Evolutionary conservation across 176 grass and related monocot species (phyloP).

Genomic region (Oryza nivara): DNA sequence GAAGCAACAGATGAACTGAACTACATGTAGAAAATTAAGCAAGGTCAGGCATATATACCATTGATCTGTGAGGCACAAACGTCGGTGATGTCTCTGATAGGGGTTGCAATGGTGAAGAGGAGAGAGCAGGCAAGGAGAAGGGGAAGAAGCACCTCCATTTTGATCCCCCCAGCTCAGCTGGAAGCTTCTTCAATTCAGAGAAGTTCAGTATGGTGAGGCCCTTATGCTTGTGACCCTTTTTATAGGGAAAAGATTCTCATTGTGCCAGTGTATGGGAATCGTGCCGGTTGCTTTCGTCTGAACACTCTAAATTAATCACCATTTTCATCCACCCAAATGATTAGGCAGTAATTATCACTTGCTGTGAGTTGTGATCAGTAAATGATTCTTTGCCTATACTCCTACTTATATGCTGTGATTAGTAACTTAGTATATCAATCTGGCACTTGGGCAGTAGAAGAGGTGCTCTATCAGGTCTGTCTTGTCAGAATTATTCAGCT

Average conservation of each 20-base stretch:
- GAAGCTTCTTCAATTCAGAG: conserved; percentile 7
- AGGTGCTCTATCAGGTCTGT: background rate
- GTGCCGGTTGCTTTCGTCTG: conserved; percentile 17
- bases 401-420: too few relatives aligned
- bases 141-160: conserved; percentile 46
- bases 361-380: background rate
- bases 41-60: conserved; percentile 38
- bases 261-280: conserved; percentile 20
- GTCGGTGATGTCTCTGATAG: conserved; percentile 42
- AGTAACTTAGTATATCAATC: too few relatives aligned
- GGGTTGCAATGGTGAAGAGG: conserved; percentile 41
- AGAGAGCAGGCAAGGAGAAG: conserved; percentile 50
- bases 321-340: background rate
- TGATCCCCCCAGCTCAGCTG: background rate
- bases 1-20: background rate
- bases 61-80: conserved; percentile 50
- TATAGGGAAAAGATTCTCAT: conserved; percentile 18
- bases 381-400: background rate
- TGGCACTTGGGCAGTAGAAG: too few relatives aligned
- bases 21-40: background rate
- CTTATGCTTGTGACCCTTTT: conserved; percentile 34
- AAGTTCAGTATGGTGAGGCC: background rate
- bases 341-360: background rate
- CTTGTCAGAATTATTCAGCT: background rate
- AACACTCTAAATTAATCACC: background rate